These are phyloP conservation scores for Termitomyces sp. DNA, from an alignment of 768 basidiomycete genomes.

Conservation along the genomic window DNA sequence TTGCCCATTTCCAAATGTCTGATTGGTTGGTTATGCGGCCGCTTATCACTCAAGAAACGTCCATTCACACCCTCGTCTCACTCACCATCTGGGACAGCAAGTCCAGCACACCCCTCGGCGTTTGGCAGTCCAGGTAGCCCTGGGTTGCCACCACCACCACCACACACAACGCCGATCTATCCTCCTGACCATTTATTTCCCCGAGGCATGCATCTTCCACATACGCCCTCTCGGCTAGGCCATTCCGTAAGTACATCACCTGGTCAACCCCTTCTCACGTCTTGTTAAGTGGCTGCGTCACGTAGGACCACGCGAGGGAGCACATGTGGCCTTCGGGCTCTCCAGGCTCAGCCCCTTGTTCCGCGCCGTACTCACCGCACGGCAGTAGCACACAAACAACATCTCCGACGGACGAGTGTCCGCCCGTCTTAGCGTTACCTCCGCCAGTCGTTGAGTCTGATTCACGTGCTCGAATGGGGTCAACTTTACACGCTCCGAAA, in stretches of 20 bases:
- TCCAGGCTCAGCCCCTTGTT: slow-evolving; percentile 12
- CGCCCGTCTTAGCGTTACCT: slow-evolving; percentile 13
- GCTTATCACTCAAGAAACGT: slow-evolving; percentile 42
- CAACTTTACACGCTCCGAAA: slow-evolving; percentile 15
- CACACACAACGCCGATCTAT: slow-evolving; percentile 21
- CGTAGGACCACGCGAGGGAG: slow-evolving; percentile 15
- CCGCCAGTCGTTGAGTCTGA: slow-evolving; percentile 12
- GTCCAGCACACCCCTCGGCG: slow-evolving; percentile 38
- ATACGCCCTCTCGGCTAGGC: slow-evolving; percentile 21
- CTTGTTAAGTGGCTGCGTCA: slow-evolving; percentile 4
- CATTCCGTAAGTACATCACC: slow-evolving; percentile 15
- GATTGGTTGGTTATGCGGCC: slow-evolving; percentile 12
- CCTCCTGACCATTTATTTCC: slow-evolving; percentile 25
- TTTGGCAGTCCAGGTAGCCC: slow-evolving; percentile 24
- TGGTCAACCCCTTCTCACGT: not conserved
- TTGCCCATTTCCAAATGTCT: slow-evolving; percentile 7
- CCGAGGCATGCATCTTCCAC: slow-evolving; percentile 20
- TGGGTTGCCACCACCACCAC: slow-evolving; percentile 23
- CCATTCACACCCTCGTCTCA: slow-evolving; percentile 40
- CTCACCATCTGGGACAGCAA: slow-evolving; percentile 50
- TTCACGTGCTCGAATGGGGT: not conserved
- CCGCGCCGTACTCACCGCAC: slow-evolving; percentile 12
- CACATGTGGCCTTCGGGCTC: slow-evolving; percentile 10
- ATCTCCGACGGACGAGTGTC: slow-evolving; percentile 13
- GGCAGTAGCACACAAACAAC: slow-evolving; percentile 6